Base-by-base conservation (phyloP, 2,329 filamentous ascomycete species). In the Paraphaeosphaeria sporulosa region DNA sequence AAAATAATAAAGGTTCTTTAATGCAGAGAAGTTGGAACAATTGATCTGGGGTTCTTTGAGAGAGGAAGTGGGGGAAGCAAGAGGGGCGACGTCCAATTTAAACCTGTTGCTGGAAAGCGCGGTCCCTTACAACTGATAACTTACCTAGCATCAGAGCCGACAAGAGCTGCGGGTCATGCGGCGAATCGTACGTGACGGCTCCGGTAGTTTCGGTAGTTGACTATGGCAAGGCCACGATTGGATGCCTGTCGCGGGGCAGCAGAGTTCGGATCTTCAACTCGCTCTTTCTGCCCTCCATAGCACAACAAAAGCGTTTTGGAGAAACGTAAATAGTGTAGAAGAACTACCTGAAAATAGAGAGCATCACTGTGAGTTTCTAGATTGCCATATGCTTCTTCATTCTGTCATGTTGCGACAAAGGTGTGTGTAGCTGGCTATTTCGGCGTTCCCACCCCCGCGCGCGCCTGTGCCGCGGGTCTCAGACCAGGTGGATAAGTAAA, bases 141-240 rank as follows among this genome's bases (percentile, higher is more conserved):
- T n/a, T 43, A 43, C 40, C 40, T 43, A 43, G 40, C 17, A 43
- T n/a, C 42, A 44, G 21, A 44, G 42, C 42, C 42, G 42, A 44
- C 10, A 44, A 44, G 19, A 23, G 42, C 42, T 44, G 19, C 42
- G 9, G 42, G 19, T 44, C 42, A 44, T 21, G 42, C 42, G 42
- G 23, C 19, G 42, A 40, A 40, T 40, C 38, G 38, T 44, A 44
- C 19, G 42, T n/a, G 9, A 21, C 42, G 10, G 42, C 38, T n/a
- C n/a, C 17, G 17, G n/a, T 40, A 40, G 38, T 17, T 44, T 44
- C 42, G 42, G 42, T 44, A 44, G 42, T 44, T 44, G 42, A 23
- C n/a, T 44, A 44, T 21, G 42, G 42, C 42, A 44, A 23, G 42
- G 42, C 23, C 42, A 4, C 42, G 19, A 44, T 44, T 44, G 42